These are phyloP conservation scores for Chalciporus sphaerocephalus DNA, from an alignment of 768 basidiomycete species.

Conservation along the genomic window DNA sequence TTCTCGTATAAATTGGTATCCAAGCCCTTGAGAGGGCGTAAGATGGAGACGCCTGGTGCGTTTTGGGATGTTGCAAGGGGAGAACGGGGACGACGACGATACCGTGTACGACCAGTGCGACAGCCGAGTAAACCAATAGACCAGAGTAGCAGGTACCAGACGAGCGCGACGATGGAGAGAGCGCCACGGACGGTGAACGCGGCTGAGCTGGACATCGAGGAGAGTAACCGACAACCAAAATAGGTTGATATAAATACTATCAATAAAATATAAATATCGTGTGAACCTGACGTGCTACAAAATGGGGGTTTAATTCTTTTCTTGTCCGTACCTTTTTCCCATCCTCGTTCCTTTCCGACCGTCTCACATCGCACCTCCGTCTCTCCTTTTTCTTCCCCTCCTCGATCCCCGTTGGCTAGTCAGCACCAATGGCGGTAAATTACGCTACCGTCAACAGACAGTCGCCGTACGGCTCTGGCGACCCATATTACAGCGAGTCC, in stretches of 20 bases:
- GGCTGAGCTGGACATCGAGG: constrained; percentile 13
- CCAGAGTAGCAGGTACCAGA: constrained; percentile 66
- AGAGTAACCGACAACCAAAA: background rate
- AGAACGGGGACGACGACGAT: constrained; percentile 61
- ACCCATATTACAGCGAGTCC: constrained; percentile 67
- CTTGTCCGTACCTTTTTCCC: background rate
- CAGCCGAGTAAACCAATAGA: constrained; percentile 64
- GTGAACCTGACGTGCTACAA: constrained; percentile 17
- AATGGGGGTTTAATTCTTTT: too few species aligned
- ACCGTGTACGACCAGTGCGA: constrained; percentile 65
- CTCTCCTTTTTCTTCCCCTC: constrained; percentile 28
- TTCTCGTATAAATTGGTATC: constrained; percentile 97
- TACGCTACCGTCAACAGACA: constrained; percentile 33
- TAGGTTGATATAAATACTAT: too few species aligned
- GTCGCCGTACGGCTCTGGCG: constrained; percentile 55
- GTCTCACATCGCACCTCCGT: constrained; percentile 13
- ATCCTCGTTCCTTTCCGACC: background rate
- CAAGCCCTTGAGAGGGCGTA: constrained; percentile 91
- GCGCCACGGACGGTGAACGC: constrained; percentile 5
- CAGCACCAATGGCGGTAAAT: constrained; percentile 36
- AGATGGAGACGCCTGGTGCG: constrained; percentile 86
- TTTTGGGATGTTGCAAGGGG: constrained; percentile 49
- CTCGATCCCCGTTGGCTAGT: constrained; percentile 15
- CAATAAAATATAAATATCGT: too few species aligned
- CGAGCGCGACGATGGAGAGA: constrained; percentile 40